Percentiles rank a stretch among this genome's conserved stretches.
These are phyloP conservation scores for Boechera stricta DNA, from an alignment of 345 rosid genomes.

Conservation along the genomic window DNA sequence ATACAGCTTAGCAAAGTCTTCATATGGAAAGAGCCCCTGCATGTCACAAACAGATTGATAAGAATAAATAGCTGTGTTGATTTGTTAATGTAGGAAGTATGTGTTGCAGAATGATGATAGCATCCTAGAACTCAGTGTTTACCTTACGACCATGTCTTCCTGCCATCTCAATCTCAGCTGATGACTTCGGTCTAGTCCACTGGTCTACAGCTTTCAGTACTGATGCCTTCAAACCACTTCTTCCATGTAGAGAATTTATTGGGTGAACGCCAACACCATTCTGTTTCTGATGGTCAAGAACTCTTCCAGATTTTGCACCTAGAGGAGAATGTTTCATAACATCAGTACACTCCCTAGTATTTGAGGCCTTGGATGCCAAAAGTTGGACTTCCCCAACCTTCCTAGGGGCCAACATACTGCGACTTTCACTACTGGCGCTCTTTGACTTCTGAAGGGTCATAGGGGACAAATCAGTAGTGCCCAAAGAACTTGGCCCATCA, in stretches of 20 bases:
- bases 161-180: constrained; percentile 51
- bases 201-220: constrained; percentile 70
- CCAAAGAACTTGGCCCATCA: constrained; percentile 34
- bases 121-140: constrained; percentile 27
- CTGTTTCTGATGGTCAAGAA: constrained; percentile 44
- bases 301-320: constrained; percentile 47
- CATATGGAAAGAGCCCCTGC: constrained; percentile 85
- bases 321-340: constrained; percentile 44
- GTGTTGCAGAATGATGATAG: constrained; percentile 15
- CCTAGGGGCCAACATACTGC: constrained; percentile 38
- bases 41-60: constrained; percentile 40
- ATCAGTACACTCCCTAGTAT: constrained; percentile 45
- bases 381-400: constrained; percentile 47
- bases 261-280: constrained; percentile 41
- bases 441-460: constrained; percentile 45
- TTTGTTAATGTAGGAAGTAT: constrained; percentile 9
- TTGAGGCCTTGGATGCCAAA: constrained; percentile 44
- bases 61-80: constrained; percentile 22
- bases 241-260: constrained; percentile 49
- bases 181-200: constrained; percentile 60
- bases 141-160: constrained; percentile 77
- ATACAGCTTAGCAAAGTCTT: constrained; percentile 79
- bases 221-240: constrained; percentile 64
- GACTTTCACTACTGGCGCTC: constrained; percentile 37
- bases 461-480: constrained; percentile 33